phyloP scores from a whole-genome alignment of 345 rosid genomes.

The Trapa bicornis region DNA sequence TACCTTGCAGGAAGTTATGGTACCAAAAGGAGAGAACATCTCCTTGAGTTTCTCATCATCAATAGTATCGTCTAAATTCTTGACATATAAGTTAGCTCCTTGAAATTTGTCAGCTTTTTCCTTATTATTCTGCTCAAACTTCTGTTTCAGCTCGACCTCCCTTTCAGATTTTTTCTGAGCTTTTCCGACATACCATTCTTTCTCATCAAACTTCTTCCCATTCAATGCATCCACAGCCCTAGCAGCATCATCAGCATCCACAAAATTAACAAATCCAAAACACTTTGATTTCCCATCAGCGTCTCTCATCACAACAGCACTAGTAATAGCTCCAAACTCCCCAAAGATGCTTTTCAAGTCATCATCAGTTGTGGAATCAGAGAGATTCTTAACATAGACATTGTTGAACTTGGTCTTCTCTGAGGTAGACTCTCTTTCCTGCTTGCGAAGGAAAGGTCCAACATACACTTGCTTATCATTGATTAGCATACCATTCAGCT shows the following conservation, averaged over 20 bases:
- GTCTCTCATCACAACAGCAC: slow-evolving; percentile 79
- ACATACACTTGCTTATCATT: slow-evolving; percentile 96
- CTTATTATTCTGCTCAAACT: slow-evolving; percentile 67
- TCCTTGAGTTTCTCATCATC: slow-evolving; percentile 84
- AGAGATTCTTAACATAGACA: slow-evolving; percentile 77
- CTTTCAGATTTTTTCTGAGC: slow-evolving; percentile 87
- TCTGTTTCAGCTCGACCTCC: slow-evolving; percentile 50
- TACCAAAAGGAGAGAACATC: slow-evolving; percentile 62
- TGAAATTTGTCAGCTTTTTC: slow-evolving; percentile 82
- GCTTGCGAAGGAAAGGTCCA: slow-evolving; percentile 86
- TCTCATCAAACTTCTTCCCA: slow-evolving; percentile 64
- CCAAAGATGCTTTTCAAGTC: slow-evolving; percentile 56
- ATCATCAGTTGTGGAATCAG: slow-evolving; percentile 68
- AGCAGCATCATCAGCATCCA: slow-evolving; percentile 78
- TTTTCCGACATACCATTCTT: slow-evolving; percentile 89
- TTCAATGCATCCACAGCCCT: slow-evolving; percentile 75
- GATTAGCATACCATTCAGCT: slow-evolving; percentile 78
- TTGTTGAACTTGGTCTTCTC: slow-evolving; percentile 59
- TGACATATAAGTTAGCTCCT: slow-evolving; percentile 75
- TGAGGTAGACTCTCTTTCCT: slow-evolving; percentile 58
- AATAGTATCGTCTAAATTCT: slow-evolving; percentile 71
- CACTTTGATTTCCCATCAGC: slow-evolving; percentile 73
- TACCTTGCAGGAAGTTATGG: slow-evolving; percentile 88
- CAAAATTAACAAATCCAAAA: slow-evolving; percentile 95
- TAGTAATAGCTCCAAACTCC: slow-evolving; percentile 71